These are phyloP conservation scores for Dendrothele bispora DNA, from an alignment of 768 basidiomycete genomes.

Conservation along the genomic window DNA sequence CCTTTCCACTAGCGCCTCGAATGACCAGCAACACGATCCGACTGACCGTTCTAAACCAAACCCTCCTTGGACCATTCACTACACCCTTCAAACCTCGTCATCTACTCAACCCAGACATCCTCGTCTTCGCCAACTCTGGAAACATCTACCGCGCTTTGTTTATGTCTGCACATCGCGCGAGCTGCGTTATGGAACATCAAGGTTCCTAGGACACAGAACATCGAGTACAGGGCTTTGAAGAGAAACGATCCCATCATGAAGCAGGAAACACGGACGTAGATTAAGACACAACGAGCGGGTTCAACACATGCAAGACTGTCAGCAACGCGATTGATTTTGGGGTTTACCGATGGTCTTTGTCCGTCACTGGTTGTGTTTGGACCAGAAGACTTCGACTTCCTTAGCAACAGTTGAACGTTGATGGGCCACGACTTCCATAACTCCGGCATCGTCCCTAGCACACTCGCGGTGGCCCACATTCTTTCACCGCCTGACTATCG, in stretches of 20 bases:
- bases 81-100: constrained; percentile 62
- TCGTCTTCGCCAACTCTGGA: constrained; percentile 72
- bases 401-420: no score
- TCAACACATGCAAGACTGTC: constrained; percentile 52
- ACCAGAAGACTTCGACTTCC: no score
- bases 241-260: constrained; percentile 21
- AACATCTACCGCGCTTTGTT: constrained; percentile 79
- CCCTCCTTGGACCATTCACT: constrained; percentile 67
- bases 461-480: no score
- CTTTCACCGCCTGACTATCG: constrained; percentile 85
- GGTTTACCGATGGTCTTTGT: no score
- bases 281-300: constrained; percentile 47
- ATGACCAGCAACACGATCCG: constrained; percentile 77
- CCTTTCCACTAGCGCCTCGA: constrained; percentile 63
- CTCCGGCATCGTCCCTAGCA: no score
- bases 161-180: constrained; percentile 72
- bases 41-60: constrained; percentile 60
- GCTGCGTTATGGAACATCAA: constrained; percentile 82
- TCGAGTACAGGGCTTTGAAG: constrained; percentile 66
- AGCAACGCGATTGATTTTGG: constrained; percentile 76
- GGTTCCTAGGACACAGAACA: constrained; percentile 69
- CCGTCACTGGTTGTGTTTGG: no score
- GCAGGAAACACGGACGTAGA: constrained; percentile 60
- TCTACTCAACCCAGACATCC: constrained; percentile 72
- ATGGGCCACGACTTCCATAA: no score